Conservation (phyloP, 441 rosid species). For the Adansonia madagascariensis region DNA sequence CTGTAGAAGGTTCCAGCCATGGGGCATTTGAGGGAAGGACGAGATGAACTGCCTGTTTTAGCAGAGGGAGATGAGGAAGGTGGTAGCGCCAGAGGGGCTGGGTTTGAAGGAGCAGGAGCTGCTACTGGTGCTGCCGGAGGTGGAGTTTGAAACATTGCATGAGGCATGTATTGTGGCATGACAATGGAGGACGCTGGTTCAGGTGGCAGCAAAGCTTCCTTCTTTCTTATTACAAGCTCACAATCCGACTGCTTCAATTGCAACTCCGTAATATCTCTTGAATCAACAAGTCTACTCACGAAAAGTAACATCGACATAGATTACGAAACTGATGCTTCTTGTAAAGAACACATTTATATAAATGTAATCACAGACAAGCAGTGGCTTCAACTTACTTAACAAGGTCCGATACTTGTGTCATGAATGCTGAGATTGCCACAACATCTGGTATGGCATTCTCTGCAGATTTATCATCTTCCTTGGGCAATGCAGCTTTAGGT, state of each 20-base stretch:
- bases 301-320: conserved; percentile 20
- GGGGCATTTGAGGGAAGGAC: conserved; percentile 76
- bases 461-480: conserved; percentile 43
- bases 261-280: conserved; percentile 81
- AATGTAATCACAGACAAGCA: neutral
- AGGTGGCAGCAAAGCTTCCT: conserved; percentile 76
- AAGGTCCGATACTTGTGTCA: conserved; percentile 86
- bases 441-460: conserved; percentile 52
- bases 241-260: conserved; percentile 83
- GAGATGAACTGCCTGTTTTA: conserved; percentile 55
- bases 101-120: conserved; percentile 39
- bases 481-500: conserved; percentile 29
- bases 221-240: conserved; percentile 79
- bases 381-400: conserved; percentile 60
- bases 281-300: conserved; percentile 80
- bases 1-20: conserved; percentile 98
- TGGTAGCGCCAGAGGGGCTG: conserved; percentile 38
- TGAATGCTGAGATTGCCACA: conserved; percentile 60
- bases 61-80: conserved; percentile 46
- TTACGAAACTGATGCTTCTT: neutral
- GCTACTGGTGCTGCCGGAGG: conserved; percentile 43
- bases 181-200: conserved; percentile 48
- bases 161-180: conserved; percentile 52
- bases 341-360: neutral
- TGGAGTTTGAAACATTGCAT: conserved; percentile 47